Base-by-base conservation (phyloP, 208 protist species). In the Leishmania braziliensis region DNA sequence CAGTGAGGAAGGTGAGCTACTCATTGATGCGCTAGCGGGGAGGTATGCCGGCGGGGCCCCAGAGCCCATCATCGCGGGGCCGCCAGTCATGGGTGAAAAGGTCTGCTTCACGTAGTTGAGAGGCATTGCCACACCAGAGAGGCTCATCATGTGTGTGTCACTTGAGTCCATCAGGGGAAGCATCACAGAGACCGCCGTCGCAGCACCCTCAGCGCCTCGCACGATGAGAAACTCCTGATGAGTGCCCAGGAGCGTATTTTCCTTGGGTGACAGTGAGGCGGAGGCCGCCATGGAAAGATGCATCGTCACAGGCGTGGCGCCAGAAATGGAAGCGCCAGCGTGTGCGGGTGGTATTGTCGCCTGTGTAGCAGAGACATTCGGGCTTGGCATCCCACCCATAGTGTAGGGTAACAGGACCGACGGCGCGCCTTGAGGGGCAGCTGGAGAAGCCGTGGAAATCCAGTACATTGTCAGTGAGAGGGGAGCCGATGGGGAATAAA, bases 391-490 rank as follows among this genome's bases (percentile, higher is more conserved):
- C 39, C 48, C 4, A 71, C 39, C 20, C 66, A 48, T 6, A 26
- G 6, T 29, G 46, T 75, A 54, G 43, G 71, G 1, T 23, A 50
- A 46, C 46, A 5, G 8, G 5, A 23, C 33, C 26, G 50, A 26
- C 10, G 50, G 71, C 29, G 51, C 50, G 14, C 29, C 71, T 20
- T 75, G n/a, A 9, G 9, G 26, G 50, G 48, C 14, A 16, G 29
- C 50, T 5, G 71, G 14, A n/a, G 71, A 20, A 46, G 51, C 23
- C 14, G 43, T 36, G 26, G 51, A 16, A 36, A n/a, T 4, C 71
- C 71, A 75, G 71, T 75, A 75, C 71, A 75, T 75, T 58, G 26
- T 33, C 29, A 8, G 10, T 3, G 69, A 51, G 12, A 74, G 62
- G 46, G 69, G 69, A 54, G 69, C 29, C 1, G 23, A 36, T 10